A percentile compares a stretch with the other conserved stretches of the same genome.
phyloP scores from a whole-genome alignment of 2,329 filamentous ascomycete species.

The Pseudogymnoascus verrucosus region DNA sequence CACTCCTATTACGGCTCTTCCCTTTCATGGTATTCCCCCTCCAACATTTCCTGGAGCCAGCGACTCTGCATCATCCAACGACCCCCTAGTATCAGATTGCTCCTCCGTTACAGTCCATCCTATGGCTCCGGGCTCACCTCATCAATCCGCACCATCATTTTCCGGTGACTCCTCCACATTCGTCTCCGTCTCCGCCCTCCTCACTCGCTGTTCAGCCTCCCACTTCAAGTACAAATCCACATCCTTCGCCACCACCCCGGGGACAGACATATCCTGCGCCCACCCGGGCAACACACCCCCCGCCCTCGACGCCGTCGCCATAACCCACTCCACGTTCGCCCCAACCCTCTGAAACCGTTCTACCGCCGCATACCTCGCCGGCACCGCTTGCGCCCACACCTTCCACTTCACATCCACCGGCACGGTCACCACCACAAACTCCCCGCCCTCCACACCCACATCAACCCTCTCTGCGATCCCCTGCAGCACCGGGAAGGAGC shows the following conservation, averaged over 20 bases:
- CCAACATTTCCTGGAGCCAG: background rate
- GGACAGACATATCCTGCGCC: slow-evolving; percentile 57
- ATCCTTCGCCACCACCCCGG: slow-evolving; percentile 59
- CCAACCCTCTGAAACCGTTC: slow-evolving; percentile 47
- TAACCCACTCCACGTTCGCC: slow-evolving; percentile 55
- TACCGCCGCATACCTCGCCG: slow-evolving; percentile 56
- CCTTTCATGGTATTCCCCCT: background rate
- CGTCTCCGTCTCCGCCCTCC: background rate
- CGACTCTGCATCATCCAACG: background rate
- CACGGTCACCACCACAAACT: slow-evolving; percentile 52
- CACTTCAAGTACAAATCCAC: slow-evolving; percentile 61
- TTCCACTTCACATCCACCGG: slow-evolving; percentile 34
- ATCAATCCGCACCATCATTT: background rate
- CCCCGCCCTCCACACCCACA: slow-evolving; percentile 31
- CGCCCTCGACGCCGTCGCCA: slow-evolving; percentile 69
- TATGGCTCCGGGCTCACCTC: too few relatives aligned
- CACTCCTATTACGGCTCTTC: background rate
- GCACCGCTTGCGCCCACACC: slow-evolving; percentile 30
- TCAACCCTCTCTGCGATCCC: slow-evolving; percentile 35
- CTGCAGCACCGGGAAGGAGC: slow-evolving; percentile 60
- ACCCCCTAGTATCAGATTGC: background rate
- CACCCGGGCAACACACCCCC: slow-evolving; percentile 57
- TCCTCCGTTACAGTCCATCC: background rate
- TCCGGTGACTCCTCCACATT: background rate
- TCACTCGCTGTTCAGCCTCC: slow-evolving; percentile 22